Conservation (phyloP, 129 eudicot genomes). For the Tagetes erecta region DNA sequence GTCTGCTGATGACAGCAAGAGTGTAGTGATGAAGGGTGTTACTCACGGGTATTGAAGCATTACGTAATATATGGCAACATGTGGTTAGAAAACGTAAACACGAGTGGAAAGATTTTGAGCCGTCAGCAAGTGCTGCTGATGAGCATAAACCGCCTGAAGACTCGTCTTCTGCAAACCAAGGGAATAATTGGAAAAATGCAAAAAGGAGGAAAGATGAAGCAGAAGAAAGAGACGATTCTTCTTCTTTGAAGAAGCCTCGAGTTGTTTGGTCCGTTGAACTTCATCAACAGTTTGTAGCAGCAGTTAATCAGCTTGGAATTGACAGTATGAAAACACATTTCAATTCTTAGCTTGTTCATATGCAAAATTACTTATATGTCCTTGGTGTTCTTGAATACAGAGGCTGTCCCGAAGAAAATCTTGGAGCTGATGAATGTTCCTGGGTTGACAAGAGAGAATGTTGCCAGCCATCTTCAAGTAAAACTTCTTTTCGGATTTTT, state of each 20-base stretch:
- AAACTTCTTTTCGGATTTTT: constrained; percentile 22
- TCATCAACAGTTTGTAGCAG: constrained; percentile 72
- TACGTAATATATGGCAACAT: constrained; percentile 72
- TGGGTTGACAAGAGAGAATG: constrained; percentile 90
- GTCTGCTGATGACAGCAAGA: constrained; percentile 63
- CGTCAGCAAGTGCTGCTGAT: constrained; percentile 64
- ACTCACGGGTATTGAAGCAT: constrained; percentile 62
- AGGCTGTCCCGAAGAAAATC: constrained; percentile 97
- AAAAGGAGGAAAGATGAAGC: constrained; percentile 61
- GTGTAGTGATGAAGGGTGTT: constrained; percentile 68
- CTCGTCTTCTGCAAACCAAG: constrained; percentile 38
- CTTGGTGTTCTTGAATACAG: constrained; percentile 41
- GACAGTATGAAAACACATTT: constrained; percentile 45
- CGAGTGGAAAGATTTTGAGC: constrained; percentile 80
- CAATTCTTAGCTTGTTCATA: neutral
- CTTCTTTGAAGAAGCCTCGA: constrained; percentile 66
- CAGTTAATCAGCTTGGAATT: constrained; percentile 60
- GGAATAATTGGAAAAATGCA: constrained; percentile 47
- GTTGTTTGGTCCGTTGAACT: constrained; percentile 70
- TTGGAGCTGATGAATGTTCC: constrained; percentile 97
- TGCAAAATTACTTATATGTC: constrained; percentile 17
- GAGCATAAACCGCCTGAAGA: constrained; percentile 43
- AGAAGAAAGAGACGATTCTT: constrained; percentile 51
- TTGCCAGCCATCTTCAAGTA: constrained; percentile 99
- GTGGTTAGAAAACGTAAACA: constrained; percentile 51